Evolutionary conservation across 2,329 filamentous ascomycete species (phyloP).

Genomic region (Cladosporium sphaerospermum): DNA sequence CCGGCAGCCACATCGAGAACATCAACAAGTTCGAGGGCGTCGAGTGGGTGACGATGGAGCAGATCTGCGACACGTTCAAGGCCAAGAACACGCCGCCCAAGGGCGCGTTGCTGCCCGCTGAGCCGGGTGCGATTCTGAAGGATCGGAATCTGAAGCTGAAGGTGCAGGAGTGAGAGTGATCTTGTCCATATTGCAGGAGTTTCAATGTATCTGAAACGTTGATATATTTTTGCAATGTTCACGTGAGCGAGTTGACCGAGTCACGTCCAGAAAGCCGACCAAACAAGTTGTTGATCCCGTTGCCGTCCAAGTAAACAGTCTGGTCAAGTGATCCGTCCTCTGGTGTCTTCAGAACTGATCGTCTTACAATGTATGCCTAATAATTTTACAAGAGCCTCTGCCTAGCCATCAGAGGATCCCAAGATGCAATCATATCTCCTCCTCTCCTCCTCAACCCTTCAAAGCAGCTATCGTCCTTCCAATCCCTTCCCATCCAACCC

Average conservation of each 20-base stretch:
- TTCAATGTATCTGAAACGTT: too few species aligned
- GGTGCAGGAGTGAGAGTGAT: constrained; percentile 15
- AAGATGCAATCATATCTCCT: neutral
- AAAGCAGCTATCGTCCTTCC: constrained; percentile 13
- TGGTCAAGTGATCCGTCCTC: too few species aligned
- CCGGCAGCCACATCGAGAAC: constrained; percentile 55
- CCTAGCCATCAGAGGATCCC: neutral
- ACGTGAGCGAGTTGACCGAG: too few species aligned
- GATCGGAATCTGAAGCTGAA: constrained; percentile 30
- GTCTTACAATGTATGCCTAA: too few species aligned
- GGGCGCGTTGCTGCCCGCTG: constrained; percentile 57
- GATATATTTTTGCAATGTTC: too few species aligned
- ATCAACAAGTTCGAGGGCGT: constrained; percentile 60
- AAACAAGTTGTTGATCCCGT: too few species aligned
- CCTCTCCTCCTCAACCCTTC: neutral
- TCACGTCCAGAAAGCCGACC: too few species aligned
- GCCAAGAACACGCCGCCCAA: constrained; percentile 52
- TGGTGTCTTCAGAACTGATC: too few species aligned
- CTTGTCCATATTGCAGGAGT: too few species aligned
- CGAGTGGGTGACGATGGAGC: constrained; percentile 63
- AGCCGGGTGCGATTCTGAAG: constrained; percentile 47
- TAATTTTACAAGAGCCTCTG: too few species aligned
- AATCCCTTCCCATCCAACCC: constrained; percentile 18
- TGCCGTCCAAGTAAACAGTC: too few species aligned
- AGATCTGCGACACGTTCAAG: constrained; percentile 70